A percentile compares a stretch with the other conserved stretches of the same genome.
Evolutionary conservation across 352 stramenopile species (phyloP).

Genomic region (Globisporangium spinosum): DNA sequence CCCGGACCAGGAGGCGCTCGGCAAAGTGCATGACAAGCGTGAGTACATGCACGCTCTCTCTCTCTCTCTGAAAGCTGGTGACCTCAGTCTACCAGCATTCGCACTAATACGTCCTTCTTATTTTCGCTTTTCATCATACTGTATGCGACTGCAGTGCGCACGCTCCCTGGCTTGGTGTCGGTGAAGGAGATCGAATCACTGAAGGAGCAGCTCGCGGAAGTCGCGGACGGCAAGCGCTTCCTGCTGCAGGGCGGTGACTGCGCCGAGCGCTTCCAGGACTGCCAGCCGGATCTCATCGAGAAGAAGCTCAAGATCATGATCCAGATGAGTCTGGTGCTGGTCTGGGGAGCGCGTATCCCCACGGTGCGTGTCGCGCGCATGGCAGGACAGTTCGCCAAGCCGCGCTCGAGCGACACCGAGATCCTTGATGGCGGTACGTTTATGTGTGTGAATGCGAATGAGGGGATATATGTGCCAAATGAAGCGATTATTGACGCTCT

Average conservation of each 20-base stretch:
- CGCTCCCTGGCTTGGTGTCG: conserved; percentile 92
- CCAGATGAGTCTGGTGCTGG: conserved; percentile 97
- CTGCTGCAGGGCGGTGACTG: conserved; percentile 98
- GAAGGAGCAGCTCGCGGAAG: conserved; percentile 90
- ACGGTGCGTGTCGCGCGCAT: conserved; percentile 96
- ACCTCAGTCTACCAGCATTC: background rate
- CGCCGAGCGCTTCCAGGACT: conserved; percentile 96
- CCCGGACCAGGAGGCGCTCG: conserved; percentile 64
- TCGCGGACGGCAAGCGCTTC: conserved; percentile 95
- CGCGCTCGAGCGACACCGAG: conserved; percentile 93
- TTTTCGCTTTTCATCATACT: conserved; percentile 6
- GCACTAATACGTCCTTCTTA: conserved; percentile 29
- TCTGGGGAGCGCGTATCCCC: conserved; percentile 96
- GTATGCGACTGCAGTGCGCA: conserved; percentile 49
- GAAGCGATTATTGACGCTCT: background rate
- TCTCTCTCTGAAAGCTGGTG: background rate
- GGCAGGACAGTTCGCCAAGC: conserved; percentile 99
- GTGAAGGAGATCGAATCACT: conserved; percentile 92
- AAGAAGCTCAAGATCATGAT: conserved; percentile 95
- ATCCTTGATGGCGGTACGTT: conserved; percentile 82
- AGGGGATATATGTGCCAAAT: background rate
- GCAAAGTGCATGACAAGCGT: conserved; percentile 67
- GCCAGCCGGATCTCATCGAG: conserved; percentile 78
- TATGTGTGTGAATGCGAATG: background rate
- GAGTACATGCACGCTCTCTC: conserved; percentile 12